phyloP scores from a whole-genome alignment of 2,329 filamentous ascomycete species.

The Macroventuria anomochaeta region DNA sequence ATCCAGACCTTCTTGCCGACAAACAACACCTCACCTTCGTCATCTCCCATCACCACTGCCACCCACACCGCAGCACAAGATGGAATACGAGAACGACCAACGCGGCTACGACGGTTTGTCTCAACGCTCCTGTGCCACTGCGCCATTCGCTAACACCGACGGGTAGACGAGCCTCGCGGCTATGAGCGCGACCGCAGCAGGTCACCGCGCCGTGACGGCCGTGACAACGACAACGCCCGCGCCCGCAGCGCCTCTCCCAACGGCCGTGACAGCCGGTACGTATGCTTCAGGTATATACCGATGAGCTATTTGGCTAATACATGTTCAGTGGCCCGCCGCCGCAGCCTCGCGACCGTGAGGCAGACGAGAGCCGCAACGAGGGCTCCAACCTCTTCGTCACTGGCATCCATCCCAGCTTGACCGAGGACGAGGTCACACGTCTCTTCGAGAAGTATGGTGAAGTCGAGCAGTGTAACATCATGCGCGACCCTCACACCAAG shows the following conservation, averaged over 20 bases:
- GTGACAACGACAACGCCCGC: constrained; percentile 60
- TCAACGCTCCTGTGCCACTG: constrained; percentile 15
- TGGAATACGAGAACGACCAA: constrained; percentile 72
- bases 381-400: constrained; percentile 99
- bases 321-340: constrained; percentile 55
- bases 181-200: constrained; percentile 72
- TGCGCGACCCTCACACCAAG: constrained; percentile 97
- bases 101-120: constrained; percentile 70
- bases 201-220: constrained; percentile 64
- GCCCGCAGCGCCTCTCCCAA: constrained; percentile 70
- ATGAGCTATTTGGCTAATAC: constrained; percentile 23
- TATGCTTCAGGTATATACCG: background rate
- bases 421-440: constrained; percentile 87
- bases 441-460: constrained; percentile 99
- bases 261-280: constrained; percentile 57
- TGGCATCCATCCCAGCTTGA: constrained; percentile 91
- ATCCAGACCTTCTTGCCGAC: constrained; percentile 28
- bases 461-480: constrained; percentile 99
- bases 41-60: constrained; percentile 30
- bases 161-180: constrained; percentile 62
- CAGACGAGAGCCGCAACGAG: constrained; percentile 83
- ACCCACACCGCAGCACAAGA: constrained; percentile 51
- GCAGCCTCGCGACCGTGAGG: constrained; percentile 65
- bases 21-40: constrained; percentile 33
- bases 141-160: constrained; percentile 29